A percentile compares a stretch with the other conserved stretches of the same genome.
These are phyloP conservation scores for Colletotrichum sp. DNA, from an alignment of 2,329 filamentous ascomycete genomes.

Conservation along the genomic window DNA sequence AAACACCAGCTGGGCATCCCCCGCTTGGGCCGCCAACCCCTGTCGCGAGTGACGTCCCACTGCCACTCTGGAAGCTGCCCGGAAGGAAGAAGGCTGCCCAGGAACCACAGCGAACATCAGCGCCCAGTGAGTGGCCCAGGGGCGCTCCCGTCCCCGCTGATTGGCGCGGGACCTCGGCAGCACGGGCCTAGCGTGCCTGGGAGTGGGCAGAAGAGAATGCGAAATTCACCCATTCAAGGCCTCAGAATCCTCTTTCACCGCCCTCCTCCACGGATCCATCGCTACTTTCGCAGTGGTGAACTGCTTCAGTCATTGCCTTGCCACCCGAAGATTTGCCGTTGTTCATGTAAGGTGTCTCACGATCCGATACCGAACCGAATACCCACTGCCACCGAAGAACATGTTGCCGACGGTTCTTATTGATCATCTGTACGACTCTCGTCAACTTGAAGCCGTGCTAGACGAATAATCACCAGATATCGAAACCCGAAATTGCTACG, in stretches of 20 bases:
- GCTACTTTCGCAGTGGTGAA: neutral
- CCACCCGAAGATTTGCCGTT: neutral
- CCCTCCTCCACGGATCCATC: neutral
- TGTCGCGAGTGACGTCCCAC: constrained; percentile 10
- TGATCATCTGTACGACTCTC: neutral
- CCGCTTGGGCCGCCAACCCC: constrained; percentile 6
- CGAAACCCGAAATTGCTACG: neutral
- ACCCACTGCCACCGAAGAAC: neutral
- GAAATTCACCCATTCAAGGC: neutral
- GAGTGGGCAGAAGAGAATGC: neutral
- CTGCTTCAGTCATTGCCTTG: neutral
- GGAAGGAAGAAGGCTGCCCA: neutral
- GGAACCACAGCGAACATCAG: neutral
- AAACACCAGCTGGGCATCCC: neutral
- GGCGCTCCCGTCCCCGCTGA: neutral
- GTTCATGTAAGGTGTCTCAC: neutral
- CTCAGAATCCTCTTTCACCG: neutral
- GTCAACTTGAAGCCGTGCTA: neutral
- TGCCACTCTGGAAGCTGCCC: neutral
- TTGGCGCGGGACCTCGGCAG: constrained; percentile 18
- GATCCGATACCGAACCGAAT: neutral
- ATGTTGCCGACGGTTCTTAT: rapidly evolving
- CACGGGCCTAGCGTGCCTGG: constrained; percentile 11
- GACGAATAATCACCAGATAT: neutral
- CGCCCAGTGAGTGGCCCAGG: neutral